Evolutionary conservation across 2,329 filamentous ascomycete genomes (phyloP), one percentile per base, ranked within the genome.

Genomic region (Talaromyces funiculosus): DNA sequence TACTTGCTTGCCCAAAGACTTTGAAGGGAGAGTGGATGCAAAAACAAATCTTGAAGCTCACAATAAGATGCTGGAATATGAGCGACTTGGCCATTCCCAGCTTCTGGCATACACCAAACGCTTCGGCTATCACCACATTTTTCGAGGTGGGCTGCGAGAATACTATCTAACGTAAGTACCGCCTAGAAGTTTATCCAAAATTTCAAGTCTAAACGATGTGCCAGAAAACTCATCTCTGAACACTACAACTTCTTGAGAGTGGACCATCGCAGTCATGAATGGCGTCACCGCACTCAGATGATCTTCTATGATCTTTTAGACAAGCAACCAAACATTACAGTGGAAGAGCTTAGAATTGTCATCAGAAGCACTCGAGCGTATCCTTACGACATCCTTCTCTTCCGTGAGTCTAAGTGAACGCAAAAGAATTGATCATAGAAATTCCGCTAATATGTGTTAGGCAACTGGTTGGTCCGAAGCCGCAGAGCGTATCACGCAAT

Each of bases 91-190:
- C 10, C 69, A 70, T 45, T 62, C 60, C 31, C 51, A 67, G 42
- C 65, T 70, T 42, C 43, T 59, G 37, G 43, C 60, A 47, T 63
- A 59, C 43, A 58, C 64, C 9, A 57, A 60, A 24, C 61, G 62
- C 31, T 70, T 67, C 53, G 69, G 68, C 6, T 68, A 67, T 47
- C 66, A 69, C 53, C 66, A 61, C 49, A 64, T 65, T 54, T 67
- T 70, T 62, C 64, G 67, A 49, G 62, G 63, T 56, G 68, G 67
- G n/a, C 63, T 71, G 26, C 64, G 65, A 12, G 60, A 71, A 56
- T 70, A 67, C 43, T 70, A 66, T 58, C 64, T 65, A 61, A 69
- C 64, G 69, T 71, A 62, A 61, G 68, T 63, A 51, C 35, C 37
- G 16, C 12, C 42, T 7, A 45, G 24, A 8, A 55, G 10, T 47